phyloP scores from a whole-genome alignment of 352 stramenopile genomes.

The Globisporangium mamillatum region DNA sequence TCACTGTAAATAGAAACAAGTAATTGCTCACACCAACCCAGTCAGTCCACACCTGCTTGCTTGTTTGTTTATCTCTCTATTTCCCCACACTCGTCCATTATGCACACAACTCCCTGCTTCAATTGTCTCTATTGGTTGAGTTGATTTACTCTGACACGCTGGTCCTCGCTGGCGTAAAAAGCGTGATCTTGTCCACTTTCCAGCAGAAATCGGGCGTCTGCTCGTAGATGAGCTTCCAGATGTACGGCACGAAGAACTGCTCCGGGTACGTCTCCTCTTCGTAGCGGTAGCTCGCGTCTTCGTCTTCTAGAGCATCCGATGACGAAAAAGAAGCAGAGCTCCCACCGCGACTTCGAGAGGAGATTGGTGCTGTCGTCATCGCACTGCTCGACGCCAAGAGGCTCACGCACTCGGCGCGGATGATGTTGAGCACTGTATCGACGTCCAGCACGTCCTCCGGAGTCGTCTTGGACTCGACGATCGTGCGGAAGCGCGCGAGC shows the following conservation, averaged over 20 bases:
- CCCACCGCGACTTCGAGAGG: not conserved
- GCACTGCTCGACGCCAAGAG: slow-evolving; percentile 43
- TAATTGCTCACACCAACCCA: not conserved
- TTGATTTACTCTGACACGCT: slow-evolving; percentile 16
- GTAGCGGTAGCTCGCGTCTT: slow-evolving; percentile 78
- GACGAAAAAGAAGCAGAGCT: not conserved
- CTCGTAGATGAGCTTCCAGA: slow-evolving; percentile 74
- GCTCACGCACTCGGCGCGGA: slow-evolving; percentile 67
- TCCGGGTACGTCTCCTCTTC: slow-evolving; percentile 69
- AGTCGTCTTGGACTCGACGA: slow-evolving; percentile 65
- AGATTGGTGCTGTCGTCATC: slow-evolving; percentile 19
- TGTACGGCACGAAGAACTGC: slow-evolving; percentile 78
- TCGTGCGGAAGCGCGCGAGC: slow-evolving; percentile 52
- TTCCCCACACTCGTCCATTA: not conserved
- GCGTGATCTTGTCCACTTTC: slow-evolving; percentile 79
- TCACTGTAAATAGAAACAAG: slow-evolving; percentile 15
- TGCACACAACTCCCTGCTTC: not conserved
- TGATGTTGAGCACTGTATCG: slow-evolving; percentile 59
- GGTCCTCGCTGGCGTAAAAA: slow-evolving; percentile 43
- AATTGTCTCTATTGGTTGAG: not conserved
- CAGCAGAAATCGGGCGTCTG: slow-evolving; percentile 77
- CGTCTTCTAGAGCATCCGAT: slow-evolving; percentile 24
- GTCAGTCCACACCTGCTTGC: not conserved
- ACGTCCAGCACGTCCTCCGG: slow-evolving; percentile 60
- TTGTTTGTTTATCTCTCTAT: not conserved